Evolutionary conservation across 2,329 filamentous ascomycete genomes (phyloP).

Genomic region (Aplosporella prunicola): DNA sequence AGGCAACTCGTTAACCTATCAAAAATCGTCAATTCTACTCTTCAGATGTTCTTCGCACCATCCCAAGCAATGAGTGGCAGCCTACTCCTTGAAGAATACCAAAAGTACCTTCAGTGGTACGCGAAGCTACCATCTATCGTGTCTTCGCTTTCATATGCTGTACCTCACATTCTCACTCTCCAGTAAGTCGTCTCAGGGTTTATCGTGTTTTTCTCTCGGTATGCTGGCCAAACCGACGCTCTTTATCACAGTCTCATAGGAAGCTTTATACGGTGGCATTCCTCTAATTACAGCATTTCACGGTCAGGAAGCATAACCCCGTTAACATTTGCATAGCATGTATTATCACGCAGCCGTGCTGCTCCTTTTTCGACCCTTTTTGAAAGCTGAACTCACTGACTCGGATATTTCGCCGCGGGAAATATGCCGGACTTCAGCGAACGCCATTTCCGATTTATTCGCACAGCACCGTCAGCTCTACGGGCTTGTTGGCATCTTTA

Average conservation of each 20-base stretch:
- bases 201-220: too few relatives aligned
- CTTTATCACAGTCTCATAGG: too few relatives aligned
- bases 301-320: background rate
- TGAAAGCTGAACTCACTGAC: constrained; percentile 15
- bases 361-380: constrained; percentile 15
- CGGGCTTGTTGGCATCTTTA: constrained; percentile 14
- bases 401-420: constrained; percentile 14
- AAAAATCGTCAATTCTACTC: constrained; percentile 16
- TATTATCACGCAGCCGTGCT: constrained; percentile 16
- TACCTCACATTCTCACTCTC: constrained; percentile 14
- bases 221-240: too few relatives aligned
- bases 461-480: constrained; percentile 13
- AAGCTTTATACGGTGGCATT: too few relatives aligned
- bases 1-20: constrained; percentile 12
- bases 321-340: constrained; percentile 10
- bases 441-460: constrained; percentile 15
- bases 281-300: too few relatives aligned
- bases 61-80: constrained; percentile 13
- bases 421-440: constrained; percentile 13
- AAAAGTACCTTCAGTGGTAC: constrained; percentile 14
- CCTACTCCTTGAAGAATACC: constrained; percentile 13
- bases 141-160: constrained; percentile 10
- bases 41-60: constrained; percentile 16
- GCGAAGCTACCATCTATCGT: constrained; percentile 10
- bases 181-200: constrained; percentile 16